Evolutionary conservation across 768 basidiomycete species (phyloP), one percentile per base, ranked within the genome.

Genomic region (Panaeolus cyanescens): DNA sequence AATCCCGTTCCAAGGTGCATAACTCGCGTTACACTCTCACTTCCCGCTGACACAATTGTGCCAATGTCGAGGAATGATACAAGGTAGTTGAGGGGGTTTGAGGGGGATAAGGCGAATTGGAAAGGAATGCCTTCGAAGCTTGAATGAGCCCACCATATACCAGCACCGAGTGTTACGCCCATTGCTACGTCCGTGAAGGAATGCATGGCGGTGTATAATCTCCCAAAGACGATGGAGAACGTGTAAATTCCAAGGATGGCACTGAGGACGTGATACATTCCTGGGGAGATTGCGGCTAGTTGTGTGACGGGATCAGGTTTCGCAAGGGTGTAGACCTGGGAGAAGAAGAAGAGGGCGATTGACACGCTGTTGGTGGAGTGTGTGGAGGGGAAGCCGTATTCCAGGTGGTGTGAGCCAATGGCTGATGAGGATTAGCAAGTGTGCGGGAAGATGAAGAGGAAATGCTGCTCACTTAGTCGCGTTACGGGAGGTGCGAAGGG

Each of bases 361-460:
- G 93, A 96, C 56, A 95, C 83, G 58, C 88, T 85, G 72, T 97
- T 96, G 7, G 95, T 93, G 1, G 93, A 92, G 68, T 99, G 96
- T 0, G 96, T 97, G 0, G 95, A 96, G 0, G 95, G 96, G 70
- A 98, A 96, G 22, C 96, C 96, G 66, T 96, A 96, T 76, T 96
- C 95, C 2, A 93, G 81, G 65, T 94, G 92, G 68, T 93, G 91
- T 1, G 78, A 83, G 13, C 91, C 89, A 56, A 93, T 88, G 4
- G 88, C 91, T 93, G 65, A 34, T 34, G 33, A 34, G 7, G 13
- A 6, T 34, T 34, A 34, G 13, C 33, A 32, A n/a, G 36, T 15
- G 7, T 36, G 54, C 36, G 30, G 57, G 45, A 20, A 55, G 64
- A 25, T 4, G 37, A 42, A 19, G 58, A 20, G 13, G 33, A 33